Percentiles rank a stretch among this genome's conserved stretches.
Evolutionary conservation across 805 yeast species (phyloP).

Genomic region (Cyberlindnera petersonii): DNA sequence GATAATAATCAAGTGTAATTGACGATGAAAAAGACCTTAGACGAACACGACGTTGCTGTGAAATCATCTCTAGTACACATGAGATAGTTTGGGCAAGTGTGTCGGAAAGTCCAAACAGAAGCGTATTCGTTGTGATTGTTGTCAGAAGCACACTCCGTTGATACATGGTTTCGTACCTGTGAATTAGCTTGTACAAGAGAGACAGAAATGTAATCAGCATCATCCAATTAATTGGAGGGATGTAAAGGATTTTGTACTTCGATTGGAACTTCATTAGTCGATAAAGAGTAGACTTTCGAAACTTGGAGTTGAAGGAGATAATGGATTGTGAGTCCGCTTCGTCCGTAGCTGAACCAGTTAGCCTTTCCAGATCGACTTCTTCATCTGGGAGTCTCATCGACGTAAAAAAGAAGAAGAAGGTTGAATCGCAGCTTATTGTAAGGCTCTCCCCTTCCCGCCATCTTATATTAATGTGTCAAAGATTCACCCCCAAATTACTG

Average conservation of each 20-base stretch:
- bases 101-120: slow-evolving; percentile 88
- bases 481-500: neutral
- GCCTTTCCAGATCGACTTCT: slow-evolving; percentile 1
- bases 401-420: no score
- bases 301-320: slow-evolving; percentile 11
- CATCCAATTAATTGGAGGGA: slow-evolving; percentile 55
- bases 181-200: slow-evolving; percentile 49
- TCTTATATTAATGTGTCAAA: neutral
- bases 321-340: slow-evolving; percentile 9
- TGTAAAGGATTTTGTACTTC: slow-evolving; percentile 36
- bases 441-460: no score
- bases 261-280: slow-evolving; percentile 22
- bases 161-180: slow-evolving; percentile 58
- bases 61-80: slow-evolving; percentile 18
- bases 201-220: slow-evolving; percentile 47
- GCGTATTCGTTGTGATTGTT: slow-evolving; percentile 72
- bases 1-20: slow-evolving; percentile 16
- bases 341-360: slow-evolving; percentile 2
- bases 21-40: slow-evolving; percentile 10
- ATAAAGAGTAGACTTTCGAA: slow-evolving; percentile 20
- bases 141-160: slow-evolving; percentile 66
- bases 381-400: slow-evolving; percentile 14
- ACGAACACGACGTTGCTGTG: slow-evolving; percentile 3
- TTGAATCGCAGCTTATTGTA: no score
- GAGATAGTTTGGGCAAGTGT: slow-evolving; percentile 67